Evolutionary conservation across 2,329 filamentous ascomycete species (phyloP).

Genomic region (Didymella glomerata): DNA sequence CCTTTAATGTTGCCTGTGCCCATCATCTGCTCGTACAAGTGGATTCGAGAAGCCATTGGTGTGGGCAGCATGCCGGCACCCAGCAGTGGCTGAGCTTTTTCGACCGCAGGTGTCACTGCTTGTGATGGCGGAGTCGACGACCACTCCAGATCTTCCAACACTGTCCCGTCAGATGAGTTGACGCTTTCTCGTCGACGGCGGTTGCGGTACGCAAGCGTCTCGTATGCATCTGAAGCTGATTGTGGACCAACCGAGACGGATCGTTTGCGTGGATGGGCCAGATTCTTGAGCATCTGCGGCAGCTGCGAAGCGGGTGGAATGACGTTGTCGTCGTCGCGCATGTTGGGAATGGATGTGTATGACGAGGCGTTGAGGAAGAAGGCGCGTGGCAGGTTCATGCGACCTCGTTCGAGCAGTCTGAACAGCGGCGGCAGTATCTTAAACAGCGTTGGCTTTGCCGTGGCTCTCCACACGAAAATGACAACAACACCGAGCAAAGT

Average conservation of each 20-base stretch:
- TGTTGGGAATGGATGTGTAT: conserved; percentile 82
- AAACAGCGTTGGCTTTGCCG: conserved; percentile 85
- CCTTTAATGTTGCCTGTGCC: conserved; percentile 64
- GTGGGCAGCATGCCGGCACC: conserved; percentile 58
- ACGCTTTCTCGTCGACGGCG: conserved; percentile 69
- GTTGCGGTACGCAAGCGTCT: conserved; percentile 90
- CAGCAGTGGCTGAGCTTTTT: conserved; percentile 47
- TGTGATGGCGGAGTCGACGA: conserved; percentile 26
- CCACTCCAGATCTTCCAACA: conserved; percentile 40
- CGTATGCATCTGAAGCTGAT: conserved; percentile 94
- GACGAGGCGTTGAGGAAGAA: conserved; percentile 92
- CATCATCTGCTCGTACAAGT: conserved; percentile 77
- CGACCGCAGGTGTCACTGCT: conserved; percentile 42
- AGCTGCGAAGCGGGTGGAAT: conserved; percentile 90
- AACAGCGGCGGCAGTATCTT: conserved; percentile 84
- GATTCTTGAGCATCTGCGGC: conserved; percentile 79
- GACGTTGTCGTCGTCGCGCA: conserved; percentile 83
- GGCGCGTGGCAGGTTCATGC: conserved; percentile 81
- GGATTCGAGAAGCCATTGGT: conserved; percentile 59
- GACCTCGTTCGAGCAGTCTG: conserved; percentile 80
- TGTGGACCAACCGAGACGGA: conserved; percentile 92
- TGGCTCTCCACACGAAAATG: conserved; percentile 88
- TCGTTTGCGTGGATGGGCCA: conserved; percentile 81
- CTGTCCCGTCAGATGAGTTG: conserved; percentile 51
- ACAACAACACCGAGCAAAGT: conserved; percentile 81